phyloP scores from a whole-genome alignment of 179 eudicot genomes.

The Patellifolia procumbens region DNA sequence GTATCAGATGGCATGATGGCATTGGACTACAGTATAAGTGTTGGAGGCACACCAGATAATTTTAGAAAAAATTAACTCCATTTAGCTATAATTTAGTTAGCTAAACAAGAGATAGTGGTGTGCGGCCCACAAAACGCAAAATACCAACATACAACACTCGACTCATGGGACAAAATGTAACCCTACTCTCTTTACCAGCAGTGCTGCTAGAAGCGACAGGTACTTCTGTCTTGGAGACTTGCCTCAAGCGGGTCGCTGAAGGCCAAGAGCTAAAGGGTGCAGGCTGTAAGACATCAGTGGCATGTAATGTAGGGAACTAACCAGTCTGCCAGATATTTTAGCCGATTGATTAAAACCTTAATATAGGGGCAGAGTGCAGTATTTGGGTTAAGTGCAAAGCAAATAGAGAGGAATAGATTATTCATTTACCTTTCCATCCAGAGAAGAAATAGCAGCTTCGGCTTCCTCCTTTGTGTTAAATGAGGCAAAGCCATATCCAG shows the following conservation, averaged over 20 bases:
- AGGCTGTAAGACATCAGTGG: neutral
- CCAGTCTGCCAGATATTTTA: no score
- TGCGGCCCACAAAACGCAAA: no score
- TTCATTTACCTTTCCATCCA: conserved; percentile 71
- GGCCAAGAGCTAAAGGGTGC: neutral
- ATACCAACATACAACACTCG: no score
- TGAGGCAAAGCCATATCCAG: conserved; percentile 91
- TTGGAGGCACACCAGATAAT: neutral
- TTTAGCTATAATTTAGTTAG: no score
- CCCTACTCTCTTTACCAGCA: no score
- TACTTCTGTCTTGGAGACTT: neutral
- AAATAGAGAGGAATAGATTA: neutral
- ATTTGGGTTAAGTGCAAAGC: neutral
- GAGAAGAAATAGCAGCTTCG: conserved; percentile 62
- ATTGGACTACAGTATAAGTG: neutral
- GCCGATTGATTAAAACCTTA: neutral
- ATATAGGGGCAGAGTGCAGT: neutral
- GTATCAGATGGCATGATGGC: no score
- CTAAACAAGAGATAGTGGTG: no score
- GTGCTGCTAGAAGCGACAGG: neutral
- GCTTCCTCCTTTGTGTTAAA: conserved; percentile 86
- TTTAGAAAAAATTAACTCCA: no score
- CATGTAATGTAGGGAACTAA: neutral
- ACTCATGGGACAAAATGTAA: no score
- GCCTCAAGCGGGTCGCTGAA: neutral